A percentile compares a stretch with the other conserved stretches of the same genome.
phyloP scores from a whole-genome alignment of 306 rosid genomes.

The Pueraria montana region DNA sequence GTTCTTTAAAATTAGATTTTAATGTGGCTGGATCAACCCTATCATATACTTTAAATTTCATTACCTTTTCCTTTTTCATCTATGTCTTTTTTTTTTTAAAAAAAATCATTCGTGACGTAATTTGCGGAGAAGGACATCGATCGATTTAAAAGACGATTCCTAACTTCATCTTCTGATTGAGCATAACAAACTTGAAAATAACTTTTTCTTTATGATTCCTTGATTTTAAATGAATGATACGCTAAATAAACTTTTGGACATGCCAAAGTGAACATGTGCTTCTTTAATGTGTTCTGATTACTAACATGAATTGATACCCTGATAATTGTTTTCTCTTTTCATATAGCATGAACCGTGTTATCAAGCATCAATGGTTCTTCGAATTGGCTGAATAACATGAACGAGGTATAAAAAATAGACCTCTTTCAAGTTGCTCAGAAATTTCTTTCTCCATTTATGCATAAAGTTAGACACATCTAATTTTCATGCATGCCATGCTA shows the following conservation, averaged over 20 bases:
- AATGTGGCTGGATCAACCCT: slow-evolving; percentile 5
- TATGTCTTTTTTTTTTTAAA: not conserved
- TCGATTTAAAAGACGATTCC: slow-evolving; percentile 24
- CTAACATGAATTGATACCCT: slow-evolving; percentile 13
- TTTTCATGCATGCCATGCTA: not conserved
- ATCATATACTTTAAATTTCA: not conserved
- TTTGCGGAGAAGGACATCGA: slow-evolving; percentile 30
- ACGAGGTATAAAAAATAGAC: not conserved
- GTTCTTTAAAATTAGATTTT: slow-evolving; percentile 9
- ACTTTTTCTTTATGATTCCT: slow-evolving; percentile 30
- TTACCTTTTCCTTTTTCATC: not conserved
- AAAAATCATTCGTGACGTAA: slow-evolving; percentile 28
- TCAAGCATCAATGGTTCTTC: not conserved
- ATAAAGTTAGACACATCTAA: not conserved
- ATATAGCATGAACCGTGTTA: not conserved
- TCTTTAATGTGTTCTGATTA: slow-evolving; percentile 9
- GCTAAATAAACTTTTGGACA: slow-evolving; percentile 35
- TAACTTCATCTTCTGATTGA: slow-evolving; percentile 27
- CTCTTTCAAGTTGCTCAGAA: not conserved
- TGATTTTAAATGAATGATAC: slow-evolving; percentile 46
- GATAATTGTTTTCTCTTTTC: slow-evolving; percentile 22
- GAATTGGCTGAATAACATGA: slow-evolving; percentile 29
- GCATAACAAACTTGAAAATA: slow-evolving; percentile 2
- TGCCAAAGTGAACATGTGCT: slow-evolving; percentile 35
- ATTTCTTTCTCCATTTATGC: not conserved